A percentile compares a stretch with the other conserved stretches of the same genome.
Conservation (phyloP, 139 green algal species). For the Dunaliella primolecta region DNA sequence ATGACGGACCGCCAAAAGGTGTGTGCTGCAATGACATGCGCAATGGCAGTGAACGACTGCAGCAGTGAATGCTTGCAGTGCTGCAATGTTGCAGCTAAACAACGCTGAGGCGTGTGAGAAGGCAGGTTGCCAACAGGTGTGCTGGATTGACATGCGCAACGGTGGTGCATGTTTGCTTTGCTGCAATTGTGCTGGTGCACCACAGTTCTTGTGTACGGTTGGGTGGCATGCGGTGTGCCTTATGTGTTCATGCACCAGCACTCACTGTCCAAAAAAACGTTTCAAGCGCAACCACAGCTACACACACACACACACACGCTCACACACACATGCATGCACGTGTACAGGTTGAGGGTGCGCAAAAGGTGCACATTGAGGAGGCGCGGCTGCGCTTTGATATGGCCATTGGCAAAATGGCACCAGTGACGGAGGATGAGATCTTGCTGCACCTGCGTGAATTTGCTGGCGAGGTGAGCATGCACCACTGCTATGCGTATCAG, state of each 20-base stretch:
- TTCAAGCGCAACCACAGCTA: too few species aligned
- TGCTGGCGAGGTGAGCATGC: conserved; percentile 48
- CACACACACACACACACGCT: background rate
- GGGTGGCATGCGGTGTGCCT: too few species aligned
- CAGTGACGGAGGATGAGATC: conserved; percentile 62
- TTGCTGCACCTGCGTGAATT: conserved; percentile 57
- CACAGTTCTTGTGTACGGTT: too few species aligned
- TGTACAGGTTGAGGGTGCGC: background rate
- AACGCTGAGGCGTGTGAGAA: background rate
- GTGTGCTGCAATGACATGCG: conserved; percentile 1
- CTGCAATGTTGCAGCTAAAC: too few species aligned
- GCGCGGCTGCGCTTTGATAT: conserved; percentile 75
- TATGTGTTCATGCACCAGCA: too few species aligned
- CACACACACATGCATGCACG: background rate
- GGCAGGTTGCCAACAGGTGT: too few species aligned
- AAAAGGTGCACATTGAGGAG: conserved; percentile 74
- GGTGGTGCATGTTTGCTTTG: too few species aligned
- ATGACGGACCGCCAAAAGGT: conserved; percentile 68
- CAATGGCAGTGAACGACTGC: background rate
- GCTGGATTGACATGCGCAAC: too few species aligned
- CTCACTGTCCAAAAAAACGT: too few species aligned
- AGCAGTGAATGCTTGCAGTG: background rate
- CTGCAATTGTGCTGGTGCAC: too few species aligned
- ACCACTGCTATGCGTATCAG: too few species aligned
- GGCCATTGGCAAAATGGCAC: conserved; percentile 69